A percentile compares a stretch with the other conserved stretches of the same genome.
phyloP scores from a whole-genome alignment of 805 yeast species.

The Saturnispora sanitii region DNA sequence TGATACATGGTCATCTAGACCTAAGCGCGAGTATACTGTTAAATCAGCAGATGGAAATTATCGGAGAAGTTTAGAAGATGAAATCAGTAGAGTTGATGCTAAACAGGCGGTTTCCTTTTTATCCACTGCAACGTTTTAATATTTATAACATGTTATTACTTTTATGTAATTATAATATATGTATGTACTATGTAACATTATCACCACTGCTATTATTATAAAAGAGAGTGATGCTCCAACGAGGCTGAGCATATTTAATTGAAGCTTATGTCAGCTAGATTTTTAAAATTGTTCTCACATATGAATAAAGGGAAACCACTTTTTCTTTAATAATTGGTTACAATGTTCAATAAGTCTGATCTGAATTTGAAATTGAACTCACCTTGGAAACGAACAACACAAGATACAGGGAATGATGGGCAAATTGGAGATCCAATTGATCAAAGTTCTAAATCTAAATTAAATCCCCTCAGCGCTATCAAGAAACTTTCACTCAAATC shows the following conservation, averaged over 20 bases:
- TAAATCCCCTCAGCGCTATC: conserved; percentile 11
- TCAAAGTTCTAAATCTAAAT: background rate
- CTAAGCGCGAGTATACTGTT: conserved; percentile 11
- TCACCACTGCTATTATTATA: too few species aligned
- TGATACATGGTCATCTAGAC: conserved; percentile 30
- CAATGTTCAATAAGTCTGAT: background rate
- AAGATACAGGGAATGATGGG: too few species aligned
- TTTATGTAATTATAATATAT: background rate
- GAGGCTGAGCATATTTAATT: too few species aligned
- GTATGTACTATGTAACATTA: background rate
- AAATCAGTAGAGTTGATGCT: conserved; percentile 48
- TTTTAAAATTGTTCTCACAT: too few species aligned
- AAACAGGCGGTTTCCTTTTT: conserved; percentile 73
- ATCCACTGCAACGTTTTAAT: conserved; percentile 65
- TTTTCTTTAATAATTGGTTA: background rate
- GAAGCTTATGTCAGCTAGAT: too few species aligned
- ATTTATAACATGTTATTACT: too few species aligned
- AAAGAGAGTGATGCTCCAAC: too few species aligned
- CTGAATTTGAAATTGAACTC: conserved; percentile 6
- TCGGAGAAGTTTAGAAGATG: conserved; percentile 9
- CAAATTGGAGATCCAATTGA: too few species aligned
- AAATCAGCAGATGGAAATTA: background rate
- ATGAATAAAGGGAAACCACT: too few species aligned
- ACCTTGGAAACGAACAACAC: conserved; percentile 6
- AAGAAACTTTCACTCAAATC: conserved; percentile 8